Conservation (phyloP, 495 filamentous ascomycete species). For the Wilcoxina mikolae region DNA sequence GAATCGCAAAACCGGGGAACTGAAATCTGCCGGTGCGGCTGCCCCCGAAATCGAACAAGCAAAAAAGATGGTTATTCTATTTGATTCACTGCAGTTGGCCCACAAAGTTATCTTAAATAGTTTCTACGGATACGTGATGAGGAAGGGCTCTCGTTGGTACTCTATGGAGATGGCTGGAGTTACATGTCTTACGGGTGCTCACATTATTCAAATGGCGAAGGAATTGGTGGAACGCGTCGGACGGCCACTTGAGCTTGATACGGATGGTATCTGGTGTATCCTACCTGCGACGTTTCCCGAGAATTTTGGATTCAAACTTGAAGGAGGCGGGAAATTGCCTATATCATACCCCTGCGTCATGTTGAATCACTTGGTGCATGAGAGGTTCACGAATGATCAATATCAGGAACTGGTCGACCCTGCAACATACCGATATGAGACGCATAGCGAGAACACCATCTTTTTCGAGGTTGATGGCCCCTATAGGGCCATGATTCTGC, state of each 20-base stretch:
- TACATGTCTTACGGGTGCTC: slow-evolving; percentile 89
- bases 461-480: slow-evolving; percentile 99
- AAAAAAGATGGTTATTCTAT: slow-evolving; percentile 97
- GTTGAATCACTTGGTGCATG: slow-evolving; percentile 96
- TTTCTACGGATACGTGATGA: slow-evolving; percentile 99
- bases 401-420: slow-evolving; percentile 81
- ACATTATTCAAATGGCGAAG: slow-evolving; percentile 93
- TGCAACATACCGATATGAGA: slow-evolving; percentile 73
- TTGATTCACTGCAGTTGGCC: slow-evolving; percentile 88
- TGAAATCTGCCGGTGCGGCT: slow-evolving; percentile 67
- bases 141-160: slow-evolving; percentile 97
- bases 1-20: slow-evolving; percentile 84
- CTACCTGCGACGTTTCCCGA: slow-evolving; percentile 92
- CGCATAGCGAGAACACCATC: slow-evolving; percentile 93
- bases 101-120: slow-evolving; percentile 99
- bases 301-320: slow-evolving; percentile 85
- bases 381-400: slow-evolving; percentile 87
- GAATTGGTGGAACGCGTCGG: slow-evolving; percentile 89
- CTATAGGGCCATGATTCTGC: slow-evolving; percentile 92
- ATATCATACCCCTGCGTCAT: slow-evolving; percentile 98
- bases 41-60: slow-evolving; percentile 71
- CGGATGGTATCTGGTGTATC: slow-evolving; percentile 99
- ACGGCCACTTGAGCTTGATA: slow-evolving; percentile 91
- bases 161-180: slow-evolving; percentile 99
- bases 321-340: slow-evolving; percentile 84